Evolutionary conservation across 148 eudicot genomes (phyloP).

Genomic region (Fallopia convolvulus): DNA sequence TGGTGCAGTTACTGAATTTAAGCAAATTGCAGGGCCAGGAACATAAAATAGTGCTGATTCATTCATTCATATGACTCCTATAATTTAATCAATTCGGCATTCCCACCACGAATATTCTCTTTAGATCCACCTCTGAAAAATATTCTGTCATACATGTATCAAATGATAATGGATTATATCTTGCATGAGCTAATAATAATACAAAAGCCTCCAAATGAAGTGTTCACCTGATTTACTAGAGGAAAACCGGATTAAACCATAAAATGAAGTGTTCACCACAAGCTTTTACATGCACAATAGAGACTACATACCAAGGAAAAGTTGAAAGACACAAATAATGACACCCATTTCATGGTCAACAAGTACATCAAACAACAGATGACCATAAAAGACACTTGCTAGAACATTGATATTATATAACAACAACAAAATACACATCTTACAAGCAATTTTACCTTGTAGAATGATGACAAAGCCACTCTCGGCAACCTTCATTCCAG

Average conservation of each 20-base stretch:
- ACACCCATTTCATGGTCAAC: not conserved
- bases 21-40: not conserved
- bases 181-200: too few relatives aligned
- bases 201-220: too few relatives aligned
- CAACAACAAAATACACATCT: not conserved
- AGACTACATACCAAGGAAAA: not conserved
- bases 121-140: not conserved
- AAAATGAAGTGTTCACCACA: too few relatives aligned
- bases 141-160: too few relatives aligned
- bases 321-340: not conserved
- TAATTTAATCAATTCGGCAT: not conserved
- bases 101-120: not conserved
- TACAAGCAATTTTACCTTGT: not conserved
- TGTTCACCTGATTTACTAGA: too few relatives aligned
- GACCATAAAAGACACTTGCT: not conserved
- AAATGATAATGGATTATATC: too few relatives aligned
- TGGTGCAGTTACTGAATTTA: not conserved
- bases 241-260: too few relatives aligned
- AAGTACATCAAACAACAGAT: not conserved
- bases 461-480: constrained; percentile 8
- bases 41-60: too few relatives aligned
- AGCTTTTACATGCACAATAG: constrained; percentile 2
- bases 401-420: not conserved
- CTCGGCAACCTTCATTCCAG: constrained; percentile 61
- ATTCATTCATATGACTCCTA: not conserved